Conservation (phyloP, 2,329 filamentous ascomycete genomes). For the Clonostachys rosea region DNA sequence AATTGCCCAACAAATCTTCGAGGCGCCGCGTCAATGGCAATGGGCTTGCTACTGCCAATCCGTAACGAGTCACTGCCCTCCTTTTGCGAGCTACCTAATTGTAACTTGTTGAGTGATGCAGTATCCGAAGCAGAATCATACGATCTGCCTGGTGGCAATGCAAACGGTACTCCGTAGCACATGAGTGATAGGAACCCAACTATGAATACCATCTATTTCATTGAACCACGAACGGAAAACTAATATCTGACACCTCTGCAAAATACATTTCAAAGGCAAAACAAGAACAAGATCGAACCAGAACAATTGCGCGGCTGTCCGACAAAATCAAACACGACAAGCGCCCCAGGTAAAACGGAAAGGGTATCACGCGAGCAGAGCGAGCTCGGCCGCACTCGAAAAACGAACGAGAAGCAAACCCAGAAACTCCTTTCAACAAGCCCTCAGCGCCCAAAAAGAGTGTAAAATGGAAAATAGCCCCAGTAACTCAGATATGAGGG, state of each 20-base stretch:
- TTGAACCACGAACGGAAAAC: neutral
- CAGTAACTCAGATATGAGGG: neutral
- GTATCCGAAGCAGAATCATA: too few species aligned
- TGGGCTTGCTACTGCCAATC: neutral
- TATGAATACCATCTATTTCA: neutral
- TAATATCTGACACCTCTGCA: neutral
- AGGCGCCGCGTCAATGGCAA: neutral
- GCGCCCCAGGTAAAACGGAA: constrained; percentile 1
- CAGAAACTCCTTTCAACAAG: neutral
- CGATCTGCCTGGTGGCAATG: too few species aligned
- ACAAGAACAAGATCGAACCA: too few species aligned
- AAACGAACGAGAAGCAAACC: neutral
- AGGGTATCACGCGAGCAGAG: constrained; percentile 14
- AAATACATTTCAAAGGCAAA: neutral
- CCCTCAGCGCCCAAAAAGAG: neutral
- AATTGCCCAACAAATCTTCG: neutral
- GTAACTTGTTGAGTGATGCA: too few species aligned
- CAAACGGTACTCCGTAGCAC: too few species aligned
- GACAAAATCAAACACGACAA: too few species aligned
- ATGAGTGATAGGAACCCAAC: too few species aligned
- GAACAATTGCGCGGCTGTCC: too few species aligned
- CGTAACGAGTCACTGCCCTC: too few species aligned
- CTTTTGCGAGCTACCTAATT: too few species aligned
- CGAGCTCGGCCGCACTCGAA: constrained; percentile 1
- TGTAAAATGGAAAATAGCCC: neutral